A percentile compares a stretch with the other conserved stretches of the same genome.
Evolutionary conservation across 805 yeast genomes (phyloP).

Genomic region (Lachancea cidri): DNA sequence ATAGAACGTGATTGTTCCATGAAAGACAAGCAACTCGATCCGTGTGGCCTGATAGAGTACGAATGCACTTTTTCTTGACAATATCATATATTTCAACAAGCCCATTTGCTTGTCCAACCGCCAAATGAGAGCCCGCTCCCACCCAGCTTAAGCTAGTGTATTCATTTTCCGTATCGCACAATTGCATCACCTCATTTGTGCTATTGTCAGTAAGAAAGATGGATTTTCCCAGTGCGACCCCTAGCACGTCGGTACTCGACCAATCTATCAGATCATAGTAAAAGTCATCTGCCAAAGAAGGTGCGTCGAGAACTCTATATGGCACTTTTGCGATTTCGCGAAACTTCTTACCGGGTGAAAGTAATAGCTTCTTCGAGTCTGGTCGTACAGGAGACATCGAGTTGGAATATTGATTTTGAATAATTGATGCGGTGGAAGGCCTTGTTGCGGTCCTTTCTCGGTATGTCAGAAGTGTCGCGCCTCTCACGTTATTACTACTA

Average conservation of each 20-base stretch:
- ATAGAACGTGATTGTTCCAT: conserved; percentile 88
- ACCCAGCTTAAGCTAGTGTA: conserved; percentile 91
- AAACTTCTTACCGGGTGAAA: conserved; percentile 77
- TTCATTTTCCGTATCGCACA: conserved; percentile 71
- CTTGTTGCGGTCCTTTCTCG: conserved; percentile 64
- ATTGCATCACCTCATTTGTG: conserved; percentile 73
- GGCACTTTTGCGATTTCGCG: conserved; percentile 83
- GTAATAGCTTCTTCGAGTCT: conserved; percentile 72
- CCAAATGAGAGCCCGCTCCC: conserved; percentile 89
- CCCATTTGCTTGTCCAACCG: conserved; percentile 85
- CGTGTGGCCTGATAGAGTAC: conserved; percentile 90
- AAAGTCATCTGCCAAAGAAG: conserved; percentile 90
- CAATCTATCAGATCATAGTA: conserved; percentile 90
- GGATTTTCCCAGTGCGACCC: conserved; percentile 83
- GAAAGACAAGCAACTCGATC: conserved; percentile 82
- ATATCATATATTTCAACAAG: conserved; percentile 95
- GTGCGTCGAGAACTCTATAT: conserved; percentile 91
- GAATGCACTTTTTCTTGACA: conserved; percentile 67
- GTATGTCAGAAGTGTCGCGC: conserved; percentile 65
- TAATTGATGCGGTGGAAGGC: conserved; percentile 54
- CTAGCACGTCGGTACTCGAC: conserved; percentile 85
- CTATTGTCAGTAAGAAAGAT: conserved; percentile 90
- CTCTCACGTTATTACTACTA: conserved; percentile 27
- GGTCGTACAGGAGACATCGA: conserved; percentile 84
- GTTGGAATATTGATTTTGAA: conserved; percentile 58